Evolutionary conservation across 768 basidiomycete species (phyloP).

Genomic region (Boletellus ananiceps): DNA sequence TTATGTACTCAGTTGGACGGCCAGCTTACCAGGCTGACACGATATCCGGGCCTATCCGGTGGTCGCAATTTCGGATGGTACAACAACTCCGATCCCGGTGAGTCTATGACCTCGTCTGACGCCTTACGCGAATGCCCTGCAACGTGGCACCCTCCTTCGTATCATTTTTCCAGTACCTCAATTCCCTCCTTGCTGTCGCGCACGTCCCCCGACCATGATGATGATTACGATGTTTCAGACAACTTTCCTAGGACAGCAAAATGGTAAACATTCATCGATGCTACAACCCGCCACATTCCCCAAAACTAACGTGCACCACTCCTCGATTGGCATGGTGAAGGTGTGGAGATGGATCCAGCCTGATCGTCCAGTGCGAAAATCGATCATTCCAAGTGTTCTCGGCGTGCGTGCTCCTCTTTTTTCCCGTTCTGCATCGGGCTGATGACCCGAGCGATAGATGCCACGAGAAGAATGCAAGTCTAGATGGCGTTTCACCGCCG

Average conservation of each 20-base stretch:
- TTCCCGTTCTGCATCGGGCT: neutral
- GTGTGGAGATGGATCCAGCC: slow-evolving; percentile 68
- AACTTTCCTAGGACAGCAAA: slow-evolving; percentile 45
- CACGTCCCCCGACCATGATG: slow-evolving; percentile 20
- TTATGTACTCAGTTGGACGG: too few relatives aligned
- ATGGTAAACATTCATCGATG: slow-evolving; percentile 39
- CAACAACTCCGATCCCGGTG: too few relatives aligned
- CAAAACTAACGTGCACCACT: neutral
- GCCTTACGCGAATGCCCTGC: too few relatives aligned
- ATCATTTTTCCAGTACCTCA: slow-evolving; percentile 19
- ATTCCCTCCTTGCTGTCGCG: slow-evolving; percentile 4
- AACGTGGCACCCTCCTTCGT: slow-evolving; percentile 5
- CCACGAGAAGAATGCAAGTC: neutral
- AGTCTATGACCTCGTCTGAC: too few relatives aligned
- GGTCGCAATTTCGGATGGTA: too few relatives aligned
- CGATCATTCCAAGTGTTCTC: slow-evolving; percentile 53
- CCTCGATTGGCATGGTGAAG: slow-evolving; percentile 33
- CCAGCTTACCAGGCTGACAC: too few relatives aligned
- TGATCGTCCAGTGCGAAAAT: slow-evolving; percentile 71
- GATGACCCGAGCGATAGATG: neutral
- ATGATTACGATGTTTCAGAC: slow-evolving; percentile 34
- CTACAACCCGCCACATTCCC: too few relatives aligned
- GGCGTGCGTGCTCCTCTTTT: slow-evolving; percentile 32
- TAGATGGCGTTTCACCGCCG: neutral
- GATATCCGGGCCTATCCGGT: too few relatives aligned